These are phyloP conservation scores for Beauveria pseudobassiana DNA, from an alignment of 2,329 filamentous ascomycete species.

Conservation along the genomic window DNA sequence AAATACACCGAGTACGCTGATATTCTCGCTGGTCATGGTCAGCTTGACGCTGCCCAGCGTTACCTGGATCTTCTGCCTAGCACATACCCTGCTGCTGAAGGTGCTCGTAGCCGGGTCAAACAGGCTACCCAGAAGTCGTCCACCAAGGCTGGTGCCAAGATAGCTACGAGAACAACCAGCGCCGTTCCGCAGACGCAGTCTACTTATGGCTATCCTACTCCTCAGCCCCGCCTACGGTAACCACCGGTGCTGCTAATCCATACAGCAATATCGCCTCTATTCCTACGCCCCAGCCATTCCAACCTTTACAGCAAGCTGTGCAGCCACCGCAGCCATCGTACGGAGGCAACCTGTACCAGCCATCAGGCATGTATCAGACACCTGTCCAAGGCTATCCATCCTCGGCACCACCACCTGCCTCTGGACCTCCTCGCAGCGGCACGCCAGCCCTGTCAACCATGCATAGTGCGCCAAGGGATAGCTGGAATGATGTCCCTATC, in stretches of 20 bases:
- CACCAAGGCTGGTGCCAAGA: slow-evolving; percentile 19
- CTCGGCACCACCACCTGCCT: slow-evolving; percentile 27
- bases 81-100: slow-evolving; percentile 78
- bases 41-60: slow-evolving; percentile 77
- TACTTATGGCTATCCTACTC: slow-evolving; percentile 38
- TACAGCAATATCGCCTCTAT: slow-evolving; percentile 16
- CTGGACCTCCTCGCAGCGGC: slow-evolving; percentile 47
- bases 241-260: slow-evolving; percentile 23
- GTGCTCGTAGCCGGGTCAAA: slow-evolving; percentile 77
- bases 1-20: slow-evolving; percentile 98
- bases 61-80: slow-evolving; percentile 83
- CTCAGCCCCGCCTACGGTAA: slow-evolving; percentile 30
- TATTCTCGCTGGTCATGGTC: slow-evolving; percentile 83
- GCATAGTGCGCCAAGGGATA: slow-evolving; percentile 57
- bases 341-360: slow-evolving; percentile 26
- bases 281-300: slow-evolving; percentile 8
- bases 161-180: slow-evolving; percentile 24
- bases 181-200: slow-evolving; percentile 33
- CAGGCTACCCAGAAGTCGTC: slow-evolving; percentile 60
- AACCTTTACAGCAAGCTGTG: slow-evolving; percentile 19
- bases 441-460: slow-evolving; percentile 65
- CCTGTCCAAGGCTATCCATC: slow-evolving; percentile 34
- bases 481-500: slow-evolving; percentile 94
- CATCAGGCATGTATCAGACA: slow-evolving; percentile 48
- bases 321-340: slow-evolving; percentile 23